Conservation (phyloP, 1,284 basidiomycete genomes). For the Schizopora paradoxa region DNA sequence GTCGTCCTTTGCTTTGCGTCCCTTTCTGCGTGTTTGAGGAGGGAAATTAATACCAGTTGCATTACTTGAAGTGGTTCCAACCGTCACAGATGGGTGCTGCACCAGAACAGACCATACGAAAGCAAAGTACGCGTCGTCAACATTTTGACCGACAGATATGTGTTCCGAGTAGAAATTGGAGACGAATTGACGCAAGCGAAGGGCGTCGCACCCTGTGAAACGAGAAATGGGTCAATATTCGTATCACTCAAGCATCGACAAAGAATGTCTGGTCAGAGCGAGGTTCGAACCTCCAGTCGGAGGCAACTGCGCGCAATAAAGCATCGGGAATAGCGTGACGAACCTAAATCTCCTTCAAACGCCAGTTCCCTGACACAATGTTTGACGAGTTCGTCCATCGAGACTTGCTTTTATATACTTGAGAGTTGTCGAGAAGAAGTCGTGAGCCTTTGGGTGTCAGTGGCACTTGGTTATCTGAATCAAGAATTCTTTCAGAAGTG, state of each 20-base stretch:
- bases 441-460: not conserved
- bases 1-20: slow-evolving; percentile 52
- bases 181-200: slow-evolving; percentile 65
- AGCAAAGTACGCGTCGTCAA: slow-evolving; percentile 71
- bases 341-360: slow-evolving; percentile 37
- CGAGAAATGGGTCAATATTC: slow-evolving; percentile 16
- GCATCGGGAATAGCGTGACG: slow-evolving; percentile 13
- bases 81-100: slow-evolving; percentile 62
- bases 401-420: not conserved
- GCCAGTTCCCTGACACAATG: slow-evolving; percentile 37
- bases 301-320: not conserved
- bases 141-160: slow-evolving; percentile 38
- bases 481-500: too few relatives aligned
- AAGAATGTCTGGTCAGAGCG: slow-evolving; percentile 13
- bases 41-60: slow-evolving; percentile 67
- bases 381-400: slow-evolving; percentile 34
- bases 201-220: slow-evolving; percentile 59
- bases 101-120: slow-evolving; percentile 79
- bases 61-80: slow-evolving; percentile 61
- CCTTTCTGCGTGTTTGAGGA: slow-evolving; percentile 60
- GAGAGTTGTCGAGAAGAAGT: not conserved
- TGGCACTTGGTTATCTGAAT: too few relatives aligned
- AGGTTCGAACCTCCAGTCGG: slow-evolving; percentile 21
- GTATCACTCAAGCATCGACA: slow-evolving; percentile 3
- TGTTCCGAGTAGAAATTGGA: slow-evolving; percentile 52